These are phyloP conservation scores for Takashimella koratensis DNA, from an alignment of 1,284 basidiomycete genomes.

Conservation along the genomic window DNA sequence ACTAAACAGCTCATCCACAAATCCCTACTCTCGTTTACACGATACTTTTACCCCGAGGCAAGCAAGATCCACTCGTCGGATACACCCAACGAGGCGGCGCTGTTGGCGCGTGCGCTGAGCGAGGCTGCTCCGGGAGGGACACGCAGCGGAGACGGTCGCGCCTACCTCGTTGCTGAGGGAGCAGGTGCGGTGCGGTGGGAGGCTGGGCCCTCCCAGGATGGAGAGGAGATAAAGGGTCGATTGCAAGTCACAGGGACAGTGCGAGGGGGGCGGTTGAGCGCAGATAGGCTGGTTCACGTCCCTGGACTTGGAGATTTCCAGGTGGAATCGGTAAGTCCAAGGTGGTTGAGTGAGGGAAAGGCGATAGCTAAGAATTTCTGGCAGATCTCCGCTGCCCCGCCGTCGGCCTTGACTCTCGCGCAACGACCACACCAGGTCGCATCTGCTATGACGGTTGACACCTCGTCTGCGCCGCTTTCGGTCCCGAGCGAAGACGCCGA, in stretches of 20 bases:
- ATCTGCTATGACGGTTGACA: conserved; percentile 29
- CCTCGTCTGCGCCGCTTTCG: conserved; percentile 30
- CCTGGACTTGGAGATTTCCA: conserved; percentile 87
- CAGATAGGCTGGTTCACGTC: conserved; percentile 83
- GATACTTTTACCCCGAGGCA: conserved; percentile 90
- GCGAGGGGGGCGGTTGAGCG: conserved; percentile 72
- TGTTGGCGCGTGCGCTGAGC: conserved; percentile 67
- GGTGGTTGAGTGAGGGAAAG: too few species aligned
- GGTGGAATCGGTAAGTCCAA: conserved; percentile 63
- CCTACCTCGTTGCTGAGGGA: conserved; percentile 73
- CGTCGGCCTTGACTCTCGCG: conserved; percentile 21
- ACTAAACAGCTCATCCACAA: conserved; percentile 62
- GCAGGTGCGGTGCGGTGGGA: conserved; percentile 56
- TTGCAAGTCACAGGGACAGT: conserved; percentile 79
- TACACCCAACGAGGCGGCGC: conserved; percentile 62
- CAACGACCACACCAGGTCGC: conserved; percentile 26
- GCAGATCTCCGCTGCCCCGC: conserved; percentile 33
- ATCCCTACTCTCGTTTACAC: conserved; percentile 85
- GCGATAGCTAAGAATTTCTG: too few species aligned
- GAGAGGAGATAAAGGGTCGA: conserved; percentile 46
- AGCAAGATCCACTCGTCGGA: conserved; percentile 53
- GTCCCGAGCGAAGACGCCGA: conserved; percentile 67
- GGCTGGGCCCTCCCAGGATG: conserved; percentile 37
- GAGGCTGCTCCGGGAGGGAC: conserved; percentile 64
- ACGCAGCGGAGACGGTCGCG: conserved; percentile 69